Evolutionary conservation across 495 filamentous ascomycete species (phyloP), one percentile per base, ranked within the genome.

Genomic region (Penicillium tannophilum): DNA sequence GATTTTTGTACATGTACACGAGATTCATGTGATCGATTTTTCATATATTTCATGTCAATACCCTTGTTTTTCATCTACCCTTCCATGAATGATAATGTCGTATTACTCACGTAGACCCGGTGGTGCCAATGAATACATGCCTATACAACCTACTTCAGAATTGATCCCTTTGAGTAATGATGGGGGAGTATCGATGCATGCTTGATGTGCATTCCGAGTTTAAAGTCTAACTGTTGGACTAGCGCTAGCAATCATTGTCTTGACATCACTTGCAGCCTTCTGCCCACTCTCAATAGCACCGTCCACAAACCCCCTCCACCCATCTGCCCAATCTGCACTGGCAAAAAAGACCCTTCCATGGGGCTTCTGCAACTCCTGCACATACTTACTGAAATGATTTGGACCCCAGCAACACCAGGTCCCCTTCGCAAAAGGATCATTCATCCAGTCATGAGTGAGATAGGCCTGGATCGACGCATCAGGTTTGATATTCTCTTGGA

Each of bases 221-320:
- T 36, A 36, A 12, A 36, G 33, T 36, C 10, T 36, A 14, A 36
- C 10, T 36, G 10, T 36, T 11, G 33, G 12, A 36, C 33, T 36
- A 12, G 33, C 33, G 10, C 33, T 11, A 36, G 33, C 33, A 36
- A 12, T 36, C 2, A 36, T 4, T 36, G 33, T 9, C 9, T 36
- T 36, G 33, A 36, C 33, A 36, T 36, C 33, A 36, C 10, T 36
- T 36, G 23, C 28, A 28, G 46, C 10, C 46, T 49, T 49, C 28
- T 28, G n/a, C 30, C 71, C 71, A 39, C 65, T 56, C 48, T 75
- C 72, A 36, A 75, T 55, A 7, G 70, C 69, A n/a, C 72, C 72
- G 33, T 73, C 70, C 12, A 75, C 63, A 17, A 68, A 69, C 3
- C 59, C 63, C 30, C 65, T 55, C 72, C 72, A 74, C 4, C 68